Conservation (phyloP, 305 asterid genomes). For the Plantago coronopus region DNA sequence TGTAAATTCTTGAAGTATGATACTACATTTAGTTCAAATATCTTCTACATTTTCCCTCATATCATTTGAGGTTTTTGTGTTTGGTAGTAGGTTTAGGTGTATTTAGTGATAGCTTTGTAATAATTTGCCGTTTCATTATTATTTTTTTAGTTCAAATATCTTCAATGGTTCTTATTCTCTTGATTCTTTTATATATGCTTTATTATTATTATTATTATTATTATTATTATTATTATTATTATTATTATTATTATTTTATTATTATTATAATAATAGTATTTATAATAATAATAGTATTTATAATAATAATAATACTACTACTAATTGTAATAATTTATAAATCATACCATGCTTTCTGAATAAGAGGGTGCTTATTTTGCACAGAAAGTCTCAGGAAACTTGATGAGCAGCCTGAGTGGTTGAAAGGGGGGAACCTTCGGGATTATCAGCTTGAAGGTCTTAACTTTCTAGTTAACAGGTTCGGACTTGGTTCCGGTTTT, state of each 20-base stretch:
- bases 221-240: constrained; percentile 12
- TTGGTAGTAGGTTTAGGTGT: too few species aligned
- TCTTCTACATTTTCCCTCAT: neutral
- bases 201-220: constrained; percentile 12
- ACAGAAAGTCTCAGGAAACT: constrained; percentile 97
- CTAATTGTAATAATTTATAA: too few species aligned
- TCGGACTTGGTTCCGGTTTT: constrained; percentile 34
- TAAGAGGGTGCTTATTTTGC: constrained; percentile 19
- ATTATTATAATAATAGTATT: too few species aligned
- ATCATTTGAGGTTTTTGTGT: too few species aligned
- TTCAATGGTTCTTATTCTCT: neutral
- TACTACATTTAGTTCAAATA: neutral
- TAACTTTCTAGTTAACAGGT: constrained; percentile 98
- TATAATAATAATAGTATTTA: too few species aligned
- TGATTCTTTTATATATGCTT: constrained; percentile 14
- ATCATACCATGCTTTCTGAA: constrained; percentile 9
- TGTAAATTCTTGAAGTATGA: neutral
- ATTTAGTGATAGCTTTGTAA: too few species aligned
- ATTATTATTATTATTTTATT: constrained; percentile 12
- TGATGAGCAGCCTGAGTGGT: constrained; percentile 99
- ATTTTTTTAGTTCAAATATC: neutral
- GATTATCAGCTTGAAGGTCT: constrained; percentile 99
- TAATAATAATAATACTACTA: too few species aligned
- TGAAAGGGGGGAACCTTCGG: constrained; percentile 93
- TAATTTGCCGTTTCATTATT: too few species aligned